Conservation (phyloP, 176 grass and related monocot genomes). For the Secale cereale region DNA sequence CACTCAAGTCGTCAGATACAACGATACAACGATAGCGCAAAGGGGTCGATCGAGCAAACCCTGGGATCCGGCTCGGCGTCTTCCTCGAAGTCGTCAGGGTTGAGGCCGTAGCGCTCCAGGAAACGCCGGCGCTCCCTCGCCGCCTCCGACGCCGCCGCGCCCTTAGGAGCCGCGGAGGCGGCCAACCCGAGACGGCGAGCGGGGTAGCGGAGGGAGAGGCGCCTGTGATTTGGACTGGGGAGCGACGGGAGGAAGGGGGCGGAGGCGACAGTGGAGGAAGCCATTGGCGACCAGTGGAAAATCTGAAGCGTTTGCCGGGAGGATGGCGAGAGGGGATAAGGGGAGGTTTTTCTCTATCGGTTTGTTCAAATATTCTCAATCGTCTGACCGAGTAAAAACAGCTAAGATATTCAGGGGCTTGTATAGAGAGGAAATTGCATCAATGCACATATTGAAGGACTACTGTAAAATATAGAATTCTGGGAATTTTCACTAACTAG, state of each 20-base stretch:
- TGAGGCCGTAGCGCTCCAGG: slow-evolving; percentile 68
- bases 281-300: slow-evolving; percentile 32
- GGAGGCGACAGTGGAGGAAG: slow-evolving; percentile 31
- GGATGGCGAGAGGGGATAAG: slow-evolving; percentile 17
- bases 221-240: not conserved
- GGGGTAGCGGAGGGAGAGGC: not conserved
- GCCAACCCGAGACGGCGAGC: not conserved
- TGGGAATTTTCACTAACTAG: too few species aligned
- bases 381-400: too few species aligned
- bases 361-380: not conserved
- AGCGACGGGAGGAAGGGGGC: slow-evolving; percentile 29
- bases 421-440: too few species aligned
- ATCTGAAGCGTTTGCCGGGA: slow-evolving; percentile 14
- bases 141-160: slow-evolving; percentile 24
- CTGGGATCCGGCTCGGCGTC: slow-evolving; percentile 21
- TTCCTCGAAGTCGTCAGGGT: slow-evolving; percentile 52
- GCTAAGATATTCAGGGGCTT: too few species aligned
- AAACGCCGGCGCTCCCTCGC: slow-evolving; percentile 43
- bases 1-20: too few species aligned
- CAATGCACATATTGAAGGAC: too few species aligned
- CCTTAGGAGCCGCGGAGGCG: slow-evolving; percentile 2
- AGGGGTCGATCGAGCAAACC: slow-evolving; percentile 21
- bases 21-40: not conserved
- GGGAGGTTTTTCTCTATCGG: slow-evolving; percentile 14
- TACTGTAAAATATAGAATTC: too few species aligned